Base-by-base conservation (phyloP, 2,329 filamentous ascomycete genomes). In the Tympanopsis confertula region DNA sequence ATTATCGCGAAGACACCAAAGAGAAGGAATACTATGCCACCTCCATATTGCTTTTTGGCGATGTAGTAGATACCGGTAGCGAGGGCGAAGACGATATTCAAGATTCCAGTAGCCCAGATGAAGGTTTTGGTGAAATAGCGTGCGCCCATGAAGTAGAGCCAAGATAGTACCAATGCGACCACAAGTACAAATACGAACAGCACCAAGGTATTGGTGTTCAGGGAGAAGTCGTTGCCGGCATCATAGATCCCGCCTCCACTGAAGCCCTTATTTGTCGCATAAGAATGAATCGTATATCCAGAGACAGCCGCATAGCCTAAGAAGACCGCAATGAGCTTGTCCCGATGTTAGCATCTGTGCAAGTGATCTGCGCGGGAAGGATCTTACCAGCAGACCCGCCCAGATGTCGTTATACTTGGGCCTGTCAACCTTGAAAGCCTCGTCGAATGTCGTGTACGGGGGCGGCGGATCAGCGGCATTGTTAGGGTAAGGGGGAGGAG, bases 351-450 rank as follows among this genome's bases (percentile, higher is more conserved):
- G 35, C 41, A 33, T 42, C 26, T 32, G 24, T 19, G 15, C 12
- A 29, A 37, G 20, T 20, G 32, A 24, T 13, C 18, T 38, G 17
- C 26, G 15, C 13, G 13, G n/a, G 19, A 39, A 5, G 26, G 13
- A 26, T 56, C 68, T 13, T 56, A 83, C 79, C 52, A 95, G 63
- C 29, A 93, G 62, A 3, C 82, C 87, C 3, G 88, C 88, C 89
- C 88, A 95, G 19, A 84, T 54, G 55, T 96, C 89, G 51, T 95
- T 86, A 62, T 72, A 94, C 57, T 89, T 93, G n/a, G 86, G 86
- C 44, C 67, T 78, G 37, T 85, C 74, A 38, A 95, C 59, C 58
- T 81, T 81, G 67, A 96, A 95, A 2, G 78, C 74, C 51, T 95
- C 73, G 15, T 89, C 77, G 53, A 93, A 95, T 7, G 10, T 58